A percentile compares a stretch with the other conserved stretches of the same genome.
phyloP scores from a whole-genome alignment of 345 rosid genomes.

The Linum usitatissimum region DNA sequence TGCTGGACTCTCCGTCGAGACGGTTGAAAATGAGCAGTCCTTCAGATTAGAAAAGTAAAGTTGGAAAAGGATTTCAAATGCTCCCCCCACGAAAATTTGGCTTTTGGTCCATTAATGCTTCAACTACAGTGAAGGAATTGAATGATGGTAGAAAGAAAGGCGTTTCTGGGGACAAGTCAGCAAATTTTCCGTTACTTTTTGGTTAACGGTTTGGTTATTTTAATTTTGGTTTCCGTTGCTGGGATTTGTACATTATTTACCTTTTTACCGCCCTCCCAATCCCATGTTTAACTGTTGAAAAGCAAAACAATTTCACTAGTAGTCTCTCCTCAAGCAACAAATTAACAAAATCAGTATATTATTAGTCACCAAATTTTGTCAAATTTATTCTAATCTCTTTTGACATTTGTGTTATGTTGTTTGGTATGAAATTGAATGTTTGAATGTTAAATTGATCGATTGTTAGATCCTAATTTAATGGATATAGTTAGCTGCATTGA shows the following conservation, averaged over 20 bases:
- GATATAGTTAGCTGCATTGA: too few relatives aligned
- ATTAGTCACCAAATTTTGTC: too few relatives aligned
- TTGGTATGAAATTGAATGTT: too few relatives aligned
- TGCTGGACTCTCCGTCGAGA: neutral
- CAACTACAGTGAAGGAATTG: neutral
- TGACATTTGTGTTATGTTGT: too few relatives aligned
- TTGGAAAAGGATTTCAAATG: neutral
- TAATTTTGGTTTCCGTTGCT: neutral
- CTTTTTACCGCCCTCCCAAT: neutral
- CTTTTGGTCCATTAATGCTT: neutral
- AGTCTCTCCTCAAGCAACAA: too few relatives aligned
- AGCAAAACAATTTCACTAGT: too few relatives aligned
- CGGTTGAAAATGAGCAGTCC: neutral
- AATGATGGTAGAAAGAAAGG: neutral
- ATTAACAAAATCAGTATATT: too few relatives aligned
- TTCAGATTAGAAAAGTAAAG: neutral
- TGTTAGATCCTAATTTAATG: too few relatives aligned
- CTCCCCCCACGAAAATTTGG: neutral
- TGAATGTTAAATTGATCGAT: too few relatives aligned
- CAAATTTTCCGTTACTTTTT: neutral
- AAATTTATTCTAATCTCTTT: too few relatives aligned
- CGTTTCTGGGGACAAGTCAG: neutral
- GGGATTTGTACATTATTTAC: neutral
- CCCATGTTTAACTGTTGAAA: neutral
- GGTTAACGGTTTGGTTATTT: neutral